Base-by-base conservation (phyloP, 768 basidiomycete genomes). In the Xerocomus brunneocitrinus region DNA sequence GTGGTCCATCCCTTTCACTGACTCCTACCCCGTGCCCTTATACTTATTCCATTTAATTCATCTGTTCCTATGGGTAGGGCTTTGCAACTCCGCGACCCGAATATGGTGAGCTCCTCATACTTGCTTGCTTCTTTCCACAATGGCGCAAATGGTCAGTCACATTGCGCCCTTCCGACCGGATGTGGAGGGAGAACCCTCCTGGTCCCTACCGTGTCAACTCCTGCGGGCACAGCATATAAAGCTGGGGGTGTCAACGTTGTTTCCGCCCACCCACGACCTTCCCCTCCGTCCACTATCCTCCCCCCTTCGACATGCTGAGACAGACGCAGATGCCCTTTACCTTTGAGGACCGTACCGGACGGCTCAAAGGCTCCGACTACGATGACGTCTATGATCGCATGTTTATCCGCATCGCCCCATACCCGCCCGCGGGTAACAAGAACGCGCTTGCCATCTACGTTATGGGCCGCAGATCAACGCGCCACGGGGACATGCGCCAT, bases 331-430 rank as follows among this genome's bases (percentile, higher is more conserved):
- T 81, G 52, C 82, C 83, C 16, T 79, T 79, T 58, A 78, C 78
- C 43, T 76, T 87, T 41, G 87, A 89, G 66, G 86, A 89, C 71
- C 80, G 84, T 43, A 83, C 86, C 0, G 85, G 80, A 19, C 67
- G 71, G 13, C 67, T 78, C 54, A 71, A 75, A 12, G 68, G 71
- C 44, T 77, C 84, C 1, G 85, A 90, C 73, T 89, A 82, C 57
- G 85, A 87, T 64, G 87, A 90, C 60, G 79, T 88, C 59, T 89
- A 89, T 64, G 87, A 90, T 68, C 80, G 87, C 50, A 70, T 82
- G 57, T 89, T 86, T 72, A 76, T 85, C 47, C 84, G 82, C 53
- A 76, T 89, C 34, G 68, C 78, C 5, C 77, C 79, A 3, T 68
- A 73, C 22, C 78, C 82, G 5, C 76, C 75, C 9, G 56, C 63